Evolutionary conservation across 1,284 basidiomycete species (phyloP).

Genomic region (Xanthoconium separans): DNA sequence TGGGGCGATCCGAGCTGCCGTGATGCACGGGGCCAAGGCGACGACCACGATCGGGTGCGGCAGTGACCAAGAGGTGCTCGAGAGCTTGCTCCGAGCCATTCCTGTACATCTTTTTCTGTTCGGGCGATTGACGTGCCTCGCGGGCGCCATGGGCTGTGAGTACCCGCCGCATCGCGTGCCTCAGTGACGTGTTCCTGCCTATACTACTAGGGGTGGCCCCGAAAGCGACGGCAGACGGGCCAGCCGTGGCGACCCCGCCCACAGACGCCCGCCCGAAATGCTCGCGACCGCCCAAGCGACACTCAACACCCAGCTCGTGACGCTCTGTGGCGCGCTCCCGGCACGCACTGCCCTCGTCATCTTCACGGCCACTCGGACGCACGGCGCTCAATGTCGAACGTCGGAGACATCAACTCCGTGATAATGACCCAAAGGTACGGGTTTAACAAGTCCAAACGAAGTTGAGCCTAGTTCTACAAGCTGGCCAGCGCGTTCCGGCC

Average conservation of each 20-base stretch:
- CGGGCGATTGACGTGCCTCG: conserved; percentile 77
- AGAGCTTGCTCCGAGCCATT: conserved; percentile 60
- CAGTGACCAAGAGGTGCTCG: conserved; percentile 72
- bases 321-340: conserved; percentile 69
- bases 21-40: conserved; percentile 83
- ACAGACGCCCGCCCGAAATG: conserved; percentile 37
- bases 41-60: conserved; percentile 71
- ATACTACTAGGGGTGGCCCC: conserved; percentile 54
- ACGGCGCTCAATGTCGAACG: conserved; percentile 66
- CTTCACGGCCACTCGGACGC: conserved; percentile 86
- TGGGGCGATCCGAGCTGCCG: conserved; percentile 57
- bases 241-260: conserved; percentile 24
- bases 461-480: too few species aligned
- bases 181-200: not conserved
- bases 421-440: too few species aligned
- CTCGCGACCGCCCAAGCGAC: conserved; percentile 40
- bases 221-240: conserved; percentile 42
- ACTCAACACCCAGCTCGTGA: conserved; percentile 61
- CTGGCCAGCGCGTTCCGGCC: too few species aligned
- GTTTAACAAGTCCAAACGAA: too few species aligned
- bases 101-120: conserved; percentile 77
- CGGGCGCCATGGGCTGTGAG: conserved; percentile 78
- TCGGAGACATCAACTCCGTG: too few species aligned
- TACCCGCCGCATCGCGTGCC: conserved; percentile 9
- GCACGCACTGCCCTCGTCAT: conserved; percentile 78